Percentiles rank a stretch among this genome's conserved stretches.
Conservation (phyloP, 352 stramenopile genomes). For the Globisporangium viniferum region DNA sequence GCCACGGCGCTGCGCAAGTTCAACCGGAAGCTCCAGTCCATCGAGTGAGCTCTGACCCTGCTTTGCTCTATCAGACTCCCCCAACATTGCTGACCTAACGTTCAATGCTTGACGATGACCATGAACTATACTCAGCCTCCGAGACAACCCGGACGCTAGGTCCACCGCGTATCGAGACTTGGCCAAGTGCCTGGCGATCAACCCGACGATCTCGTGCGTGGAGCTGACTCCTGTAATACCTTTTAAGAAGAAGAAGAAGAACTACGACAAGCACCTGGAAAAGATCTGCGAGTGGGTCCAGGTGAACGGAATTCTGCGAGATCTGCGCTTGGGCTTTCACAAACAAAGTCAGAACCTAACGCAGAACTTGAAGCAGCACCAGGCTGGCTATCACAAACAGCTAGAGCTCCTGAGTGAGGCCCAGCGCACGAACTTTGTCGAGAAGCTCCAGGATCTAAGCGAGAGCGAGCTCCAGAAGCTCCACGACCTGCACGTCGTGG, state of each 20-base stretch:
- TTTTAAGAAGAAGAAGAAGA: constrained; percentile 10
- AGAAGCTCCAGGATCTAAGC: constrained; percentile 59
- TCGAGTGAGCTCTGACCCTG: constrained; percentile 27
- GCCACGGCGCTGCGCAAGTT: constrained; percentile 34
- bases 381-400: not conserved
- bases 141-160: constrained; percentile 38
- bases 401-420: constrained; percentile 14
- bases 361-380: not conserved
- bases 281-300: constrained; percentile 24
- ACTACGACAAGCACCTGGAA: constrained; percentile 27
- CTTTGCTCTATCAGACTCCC: not conserved
- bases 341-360: not conserved
- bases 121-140: constrained; percentile 11
- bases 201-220: constrained; percentile 34
- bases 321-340: constrained; percentile 4
- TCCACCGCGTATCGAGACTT: constrained; percentile 46
- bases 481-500: constrained; percentile 33
- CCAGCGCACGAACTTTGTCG: constrained; percentile 61
- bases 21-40: constrained; percentile 40
- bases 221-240: constrained; percentile 21
- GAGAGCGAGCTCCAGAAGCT: constrained; percentile 49
- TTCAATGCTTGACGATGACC: too few species aligned
- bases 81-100: not conserved
- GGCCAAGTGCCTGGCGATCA: constrained; percentile 38
- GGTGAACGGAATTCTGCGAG: constrained; percentile 40